A percentile compares a stretch with the other conserved stretches of the same genome.
These are phyloP conservation scores for Sordaria brevicollis DNA, from an alignment of 495 filamentous ascomycete genomes.

Conservation along the genomic window DNA sequence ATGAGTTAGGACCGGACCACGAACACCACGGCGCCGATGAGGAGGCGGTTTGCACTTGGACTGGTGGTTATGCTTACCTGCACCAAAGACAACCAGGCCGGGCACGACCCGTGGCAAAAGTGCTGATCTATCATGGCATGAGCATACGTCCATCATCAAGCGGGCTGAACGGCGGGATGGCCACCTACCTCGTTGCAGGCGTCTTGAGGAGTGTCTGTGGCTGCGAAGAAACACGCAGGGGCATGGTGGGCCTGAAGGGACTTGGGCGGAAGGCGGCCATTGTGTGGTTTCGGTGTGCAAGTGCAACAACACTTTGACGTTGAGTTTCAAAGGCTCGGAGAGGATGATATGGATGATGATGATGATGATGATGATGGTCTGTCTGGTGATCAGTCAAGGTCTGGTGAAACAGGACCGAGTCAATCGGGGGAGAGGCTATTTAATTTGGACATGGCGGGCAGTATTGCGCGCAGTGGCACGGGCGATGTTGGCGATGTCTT, in stretches of 20 bases:
- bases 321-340: neutral
- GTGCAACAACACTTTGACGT: neutral
- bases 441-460: neutral
- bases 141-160: slow-evolving; percentile 1
- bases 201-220: neutral
- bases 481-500: neutral
- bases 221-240: neutral
- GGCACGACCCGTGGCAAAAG: slow-evolving; percentile 5
- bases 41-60: neutral
- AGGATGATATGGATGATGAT: neutral
- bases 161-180: neutral
- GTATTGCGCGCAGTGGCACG: neutral
- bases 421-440: neutral
- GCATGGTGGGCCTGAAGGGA: neutral
- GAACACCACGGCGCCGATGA: neutral
- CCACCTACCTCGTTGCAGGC: neutral
- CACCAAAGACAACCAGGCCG: slow-evolving; percentile 17
- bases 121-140: neutral
- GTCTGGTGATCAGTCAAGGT: neutral
- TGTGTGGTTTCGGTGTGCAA: neutral
- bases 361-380: too few species aligned
- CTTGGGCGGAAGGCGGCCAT: neutral
- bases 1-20: neutral
- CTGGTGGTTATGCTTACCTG: slow-evolving; percentile 11
- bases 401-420: neutral